A percentile compares a stretch with the other conserved stretches of the same genome.
These are phyloP conservation scores for Ophiostoma sp. DNA, from an alignment of 2,329 filamentous ascomycete species.

Conservation along the genomic window DNA sequence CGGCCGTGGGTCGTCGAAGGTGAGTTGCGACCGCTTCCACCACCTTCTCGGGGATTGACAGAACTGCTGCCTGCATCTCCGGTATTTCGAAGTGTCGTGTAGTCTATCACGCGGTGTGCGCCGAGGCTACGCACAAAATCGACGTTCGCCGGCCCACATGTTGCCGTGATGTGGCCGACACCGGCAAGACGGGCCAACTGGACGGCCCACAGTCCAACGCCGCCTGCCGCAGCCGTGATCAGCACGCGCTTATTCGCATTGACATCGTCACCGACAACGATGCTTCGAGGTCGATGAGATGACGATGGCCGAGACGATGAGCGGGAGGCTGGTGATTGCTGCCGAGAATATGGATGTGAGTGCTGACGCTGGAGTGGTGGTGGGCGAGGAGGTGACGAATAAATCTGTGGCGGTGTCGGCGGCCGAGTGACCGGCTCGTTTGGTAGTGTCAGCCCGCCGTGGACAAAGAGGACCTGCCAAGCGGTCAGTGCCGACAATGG, in stretches of 20 bases:
- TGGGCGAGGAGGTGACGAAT: background rate
- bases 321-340: slow-evolving; percentile 3
- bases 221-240: slow-evolving; percentile 32
- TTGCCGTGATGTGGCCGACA: slow-evolving; percentile 29
- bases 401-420: background rate
- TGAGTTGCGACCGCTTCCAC: background rate
- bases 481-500: slow-evolving; percentile 33
- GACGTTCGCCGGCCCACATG: slow-evolving; percentile 28
- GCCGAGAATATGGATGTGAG: background rate
- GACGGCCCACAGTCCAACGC: slow-evolving; percentile 33
- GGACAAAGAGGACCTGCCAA: slow-evolving; percentile 33
- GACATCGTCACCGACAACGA: background rate
- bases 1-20: slow-evolving; percentile 7
- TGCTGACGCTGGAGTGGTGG: background rate
- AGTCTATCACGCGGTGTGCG: slow-evolving; percentile 30
- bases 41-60: background rate
- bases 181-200: slow-evolving; percentile 33
- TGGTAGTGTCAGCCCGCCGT: slow-evolving; percentile 26
- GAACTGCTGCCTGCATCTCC: background rate
- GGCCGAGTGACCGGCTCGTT: background rate
- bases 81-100: slow-evolving; percentile 10
- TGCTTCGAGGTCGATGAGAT: background rate
- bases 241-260: slow-evolving; percentile 31
- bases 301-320: background rate
- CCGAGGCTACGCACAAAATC: slow-evolving; percentile 29